Conservation (phyloP, 352 stramenopile species). For the Pythium coloratum region DNA sequence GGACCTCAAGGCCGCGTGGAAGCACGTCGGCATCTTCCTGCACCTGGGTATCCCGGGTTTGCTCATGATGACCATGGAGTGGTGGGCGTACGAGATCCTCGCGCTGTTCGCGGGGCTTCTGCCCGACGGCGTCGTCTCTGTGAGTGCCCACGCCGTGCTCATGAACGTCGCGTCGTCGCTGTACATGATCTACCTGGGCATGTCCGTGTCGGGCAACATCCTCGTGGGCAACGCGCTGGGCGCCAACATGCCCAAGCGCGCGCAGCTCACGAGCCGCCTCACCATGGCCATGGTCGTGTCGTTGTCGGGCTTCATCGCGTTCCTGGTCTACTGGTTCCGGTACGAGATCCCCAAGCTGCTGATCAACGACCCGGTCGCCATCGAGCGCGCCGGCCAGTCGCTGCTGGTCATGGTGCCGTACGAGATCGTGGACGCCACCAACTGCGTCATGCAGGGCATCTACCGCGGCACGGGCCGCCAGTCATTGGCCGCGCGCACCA, state of each 20-base stretch:
- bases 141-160: slow-evolving; percentile 74
- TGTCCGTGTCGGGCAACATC: slow-evolving; percentile 69
- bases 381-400: slow-evolving; percentile 44
- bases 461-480: slow-evolving; percentile 74
- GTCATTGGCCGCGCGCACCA: slow-evolving; percentile 67
- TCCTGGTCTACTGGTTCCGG: slow-evolving; percentile 41
- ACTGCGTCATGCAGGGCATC: slow-evolving; percentile 75
- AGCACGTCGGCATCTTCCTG: slow-evolving; percentile 53
- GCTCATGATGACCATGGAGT: slow-evolving; percentile 72
- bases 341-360: slow-evolving; percentile 51
- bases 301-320: slow-evolving; percentile 40
- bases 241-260: slow-evolving; percentile 69
- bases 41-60: slow-evolving; percentile 48
- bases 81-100: slow-evolving; percentile 79
- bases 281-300: slow-evolving; percentile 43
- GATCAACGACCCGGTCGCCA: slow-evolving; percentile 50
- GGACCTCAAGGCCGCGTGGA: slow-evolving; percentile 40
- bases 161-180: slow-evolving; percentile 64
- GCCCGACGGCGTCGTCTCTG: slow-evolving; percentile 62
- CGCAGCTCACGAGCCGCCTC: slow-evolving; percentile 53
- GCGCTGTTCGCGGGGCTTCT: slow-evolving; percentile 68
- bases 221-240: slow-evolving; percentile 78
- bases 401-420: slow-evolving; percentile 74
- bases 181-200: slow-evolving; percentile 76
- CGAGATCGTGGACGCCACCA: slow-evolving; percentile 75